Conservation (phyloP, 768 basidiomycete species). For the Exidia glandulosa region DNA sequence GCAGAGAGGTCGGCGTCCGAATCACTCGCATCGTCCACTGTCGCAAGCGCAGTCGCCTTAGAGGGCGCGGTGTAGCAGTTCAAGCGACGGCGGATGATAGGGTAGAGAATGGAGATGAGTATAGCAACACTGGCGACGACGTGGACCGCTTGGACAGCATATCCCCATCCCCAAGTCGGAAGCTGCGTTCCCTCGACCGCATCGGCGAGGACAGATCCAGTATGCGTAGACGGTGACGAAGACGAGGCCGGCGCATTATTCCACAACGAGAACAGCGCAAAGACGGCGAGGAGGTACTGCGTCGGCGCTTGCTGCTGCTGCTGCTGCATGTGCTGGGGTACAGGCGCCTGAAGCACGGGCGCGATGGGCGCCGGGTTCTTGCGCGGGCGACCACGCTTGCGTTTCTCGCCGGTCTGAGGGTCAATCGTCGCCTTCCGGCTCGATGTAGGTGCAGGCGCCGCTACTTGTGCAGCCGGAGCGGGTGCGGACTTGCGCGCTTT, state of each 20-base stretch:
- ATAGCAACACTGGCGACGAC: conserved; percentile 15
- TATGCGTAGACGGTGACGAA: conserved; percentile 19
- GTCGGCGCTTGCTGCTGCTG: conserved; percentile 10
- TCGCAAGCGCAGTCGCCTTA: background rate
- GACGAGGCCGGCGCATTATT: conserved; percentile 51
- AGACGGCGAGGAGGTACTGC: conserved; percentile 73
- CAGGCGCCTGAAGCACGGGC: conserved; percentile 9
- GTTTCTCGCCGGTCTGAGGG: conserved; percentile 49
- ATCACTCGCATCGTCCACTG: background rate
- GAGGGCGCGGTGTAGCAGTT: no score
- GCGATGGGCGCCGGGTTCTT: conserved; percentile 37
- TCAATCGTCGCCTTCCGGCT: conserved; percentile 19
- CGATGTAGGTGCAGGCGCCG: conserved; percentile 20
- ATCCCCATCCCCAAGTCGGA: conserved; percentile 45
- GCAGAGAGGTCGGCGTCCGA: background rate
- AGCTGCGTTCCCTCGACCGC: no score
- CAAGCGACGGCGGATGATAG: conserved; percentile 1
- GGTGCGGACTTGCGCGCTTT: conserved; percentile 31
- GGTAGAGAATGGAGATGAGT: conserved; percentile 1
- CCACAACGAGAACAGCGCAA: conserved; percentile 80
- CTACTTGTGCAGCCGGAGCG: conserved; percentile 12
- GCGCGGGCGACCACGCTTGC: conserved; percentile 74
- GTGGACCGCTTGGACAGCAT: conserved; percentile 36
- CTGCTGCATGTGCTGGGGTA: conserved; percentile 7
- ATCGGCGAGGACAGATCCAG: background rate